Evolutionary conservation across 805 yeast genomes (phyloP), one percentile per base, ranked within the genome.

Genomic region (Saturnispora galanensis): DNA sequence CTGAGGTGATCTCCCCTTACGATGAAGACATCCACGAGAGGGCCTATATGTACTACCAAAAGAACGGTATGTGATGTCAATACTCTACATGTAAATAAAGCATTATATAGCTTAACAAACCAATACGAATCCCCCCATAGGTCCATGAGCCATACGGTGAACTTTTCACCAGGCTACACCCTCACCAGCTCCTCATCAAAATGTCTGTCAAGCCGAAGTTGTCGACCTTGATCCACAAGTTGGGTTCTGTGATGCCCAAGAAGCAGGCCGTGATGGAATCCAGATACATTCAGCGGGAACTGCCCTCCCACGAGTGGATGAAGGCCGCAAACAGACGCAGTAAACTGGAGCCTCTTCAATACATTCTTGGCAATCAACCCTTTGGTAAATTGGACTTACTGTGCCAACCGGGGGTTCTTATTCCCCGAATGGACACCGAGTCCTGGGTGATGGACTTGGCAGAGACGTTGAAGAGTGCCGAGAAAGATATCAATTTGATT

Each of bases 391-490:
- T 90, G 40, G 76, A 74, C 10, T 70, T 90, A 4, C 46, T 54
- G 21, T 85, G 96, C 54, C 54, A 61, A 28, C 66, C 65, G 1
- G 78, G 78, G 0, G 97, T 87, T 2, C 64, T 90, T 48, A 89
- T 90, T 26, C 97, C 98, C 0, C 64, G 98, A 41, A 80, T 90
- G 83, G 98, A 90, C 58, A 90, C 98, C 0, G 97, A 90, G 59
- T 95, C 87, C 56, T 90, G 97, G 97, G 67, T 74, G 9, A 31
- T 65, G 28, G 69, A 69, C 44, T 57, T 83, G 16, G 60, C 66
- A 8, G 28, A 48, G 7, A 41, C 55, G 1, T 39, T 53, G 13
- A 42, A 40, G 5, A 26, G 26, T 17, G 33, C 13, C 18, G 9
- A 36, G 18, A 30, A 45, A n/a, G 15, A 35, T 3, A 45, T 3